Evolutionary conservation across 1,139 yeast species (phyloP), one percentile per base, ranked within the genome.

Genomic region (Debaryomyces nepalensis): DNA sequence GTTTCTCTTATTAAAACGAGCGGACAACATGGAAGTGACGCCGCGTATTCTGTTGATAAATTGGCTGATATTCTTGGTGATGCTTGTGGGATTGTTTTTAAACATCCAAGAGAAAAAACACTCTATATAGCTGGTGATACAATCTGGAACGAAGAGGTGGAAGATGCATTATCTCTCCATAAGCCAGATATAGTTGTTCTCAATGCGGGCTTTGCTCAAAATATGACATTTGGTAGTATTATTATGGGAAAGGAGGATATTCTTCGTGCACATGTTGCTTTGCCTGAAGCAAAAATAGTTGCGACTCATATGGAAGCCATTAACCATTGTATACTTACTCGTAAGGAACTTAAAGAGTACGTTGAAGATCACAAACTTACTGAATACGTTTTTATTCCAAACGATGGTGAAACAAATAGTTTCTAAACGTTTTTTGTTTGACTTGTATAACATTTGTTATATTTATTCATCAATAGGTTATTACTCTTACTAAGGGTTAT

Each of bases 271-370:
- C 26, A 24, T 24, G 26, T 10, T 24, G 26, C 11, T 24, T 10
- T 24, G 11, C 26, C 26, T 24, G 11, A 24, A 3, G 26, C 26
- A n/a, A 24, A 24, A 24, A 24, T 24, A 24, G 26, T 24, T 24
- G 26, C 26, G 5, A 24, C 26, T 24, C 26, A 24, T n/a, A 24
- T 24, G 4, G 26, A 24, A 24, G 26, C 8, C 26, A 24, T 24
- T 24, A 24, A 24, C n/a, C 26, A 24, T 24, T 24, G 26, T 5
- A 24, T 24, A n/a, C 26, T 24, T 24, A 24, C 26, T 24, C 26
- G 26, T 24, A 24, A 5, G 26, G 8, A 24, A 3, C n/a, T 12
- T n/a, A 10, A 24, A 24, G 11, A 24, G 2, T 24, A 10, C n/a
- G n/a, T 24, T 24, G 26, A 24, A 8, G 26, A 24, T 24, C 26